These are phyloP conservation scores for Trichopus zeylanicus DNA, from an alignment of 116 monocot species.

Conservation along the genomic window DNA sequence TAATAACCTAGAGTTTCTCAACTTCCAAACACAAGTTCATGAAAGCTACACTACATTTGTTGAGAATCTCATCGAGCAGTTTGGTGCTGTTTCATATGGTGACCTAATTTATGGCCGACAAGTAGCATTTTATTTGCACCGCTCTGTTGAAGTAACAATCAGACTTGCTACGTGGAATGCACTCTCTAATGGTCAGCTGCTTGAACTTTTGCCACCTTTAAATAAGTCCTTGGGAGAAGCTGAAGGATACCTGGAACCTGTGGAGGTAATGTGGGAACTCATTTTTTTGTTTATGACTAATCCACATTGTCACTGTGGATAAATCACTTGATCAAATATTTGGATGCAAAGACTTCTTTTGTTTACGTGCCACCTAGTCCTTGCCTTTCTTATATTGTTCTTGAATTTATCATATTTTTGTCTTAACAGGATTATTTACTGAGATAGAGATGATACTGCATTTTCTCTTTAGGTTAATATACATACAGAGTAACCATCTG, in stretches of 20 bases:
- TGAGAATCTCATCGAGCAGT: slow-evolving; percentile 83
- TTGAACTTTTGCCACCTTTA: slow-evolving; percentile 72
- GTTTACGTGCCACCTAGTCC: too few relatives aligned
- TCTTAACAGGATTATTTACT: too few relatives aligned
- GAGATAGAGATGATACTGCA: too few relatives aligned
- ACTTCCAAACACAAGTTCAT: slow-evolving; percentile 60
- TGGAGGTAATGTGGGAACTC: slow-evolving; percentile 46
- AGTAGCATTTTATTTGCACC: slow-evolving; percentile 74
- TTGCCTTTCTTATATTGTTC: too few relatives aligned
- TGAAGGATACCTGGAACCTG: slow-evolving; percentile 72
- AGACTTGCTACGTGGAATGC: slow-evolving; percentile 81
- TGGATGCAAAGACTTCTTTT: too few relatives aligned
- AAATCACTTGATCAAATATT: too few relatives aligned
- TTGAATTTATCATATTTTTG: too few relatives aligned
- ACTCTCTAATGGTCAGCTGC: slow-evolving; percentile 52
- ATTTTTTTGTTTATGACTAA: not conserved
- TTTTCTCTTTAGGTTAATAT: too few relatives aligned
- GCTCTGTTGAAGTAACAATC: slow-evolving; percentile 35
- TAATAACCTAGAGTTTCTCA: slow-evolving; percentile 23
- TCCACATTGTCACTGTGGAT: too few relatives aligned
- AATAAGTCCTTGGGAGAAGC: slow-evolving; percentile 52
- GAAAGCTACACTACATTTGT: slow-evolving; percentile 80
- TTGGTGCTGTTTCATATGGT: slow-evolving; percentile 89
- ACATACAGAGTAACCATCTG: too few relatives aligned
- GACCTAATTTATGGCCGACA: slow-evolving; percentile 76